Base-by-base conservation (phyloP, 495 filamentous ascomycete genomes). In the Penicillium cosmopolitanum region DNA sequence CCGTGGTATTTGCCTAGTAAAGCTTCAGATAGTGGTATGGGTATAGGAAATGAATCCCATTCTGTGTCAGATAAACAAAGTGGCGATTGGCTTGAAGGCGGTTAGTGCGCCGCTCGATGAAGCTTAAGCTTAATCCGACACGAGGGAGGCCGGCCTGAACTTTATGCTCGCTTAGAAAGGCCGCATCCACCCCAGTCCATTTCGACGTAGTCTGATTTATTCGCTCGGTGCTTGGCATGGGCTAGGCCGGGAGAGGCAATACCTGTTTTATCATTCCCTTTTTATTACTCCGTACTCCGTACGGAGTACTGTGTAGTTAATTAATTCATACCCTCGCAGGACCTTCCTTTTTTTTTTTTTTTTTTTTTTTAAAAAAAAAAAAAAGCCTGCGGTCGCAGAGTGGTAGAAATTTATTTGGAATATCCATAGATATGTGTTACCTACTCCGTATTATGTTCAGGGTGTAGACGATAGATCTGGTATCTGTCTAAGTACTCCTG, bases 51-150 rank as follows among this genome's bases (percentile, higher is more conserved):
- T 23, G 18, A 61, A 54, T 62, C 64, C 64, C 23, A 23, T 23
- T 23, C 23, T 62, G 69, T 64, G 68, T 72, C 66, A 71, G 68
- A 70, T 55, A 44, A 25, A 23, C 43, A 66, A 62, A 51, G 73
- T 74, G 73, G 70, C 68, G 72, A 68, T 71, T 68, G 71, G 72
- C 71, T 76, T 68, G 71, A 66, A 68, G 57, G 53, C 65, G 73
- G 67, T 73, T 78, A 73, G 74, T 72, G 75, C 71, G 70, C 64
- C 2, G 62, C 71, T 71, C 69, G 64, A 51, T 67, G 69, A 72
- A 77, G 72, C 76, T 80, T 80, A 80, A 80, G 77, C 77, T 80
- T 80, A 80, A 80, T 78, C 75, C 74, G 73, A 80, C 77, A 80
- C 77, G 77, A 80, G 77, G 77, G 74, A 72, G 52, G 51, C 54